Conservation (phyloP, 2,329 filamentous ascomycete species). For the Emergomyces pasteurianus region DNA sequence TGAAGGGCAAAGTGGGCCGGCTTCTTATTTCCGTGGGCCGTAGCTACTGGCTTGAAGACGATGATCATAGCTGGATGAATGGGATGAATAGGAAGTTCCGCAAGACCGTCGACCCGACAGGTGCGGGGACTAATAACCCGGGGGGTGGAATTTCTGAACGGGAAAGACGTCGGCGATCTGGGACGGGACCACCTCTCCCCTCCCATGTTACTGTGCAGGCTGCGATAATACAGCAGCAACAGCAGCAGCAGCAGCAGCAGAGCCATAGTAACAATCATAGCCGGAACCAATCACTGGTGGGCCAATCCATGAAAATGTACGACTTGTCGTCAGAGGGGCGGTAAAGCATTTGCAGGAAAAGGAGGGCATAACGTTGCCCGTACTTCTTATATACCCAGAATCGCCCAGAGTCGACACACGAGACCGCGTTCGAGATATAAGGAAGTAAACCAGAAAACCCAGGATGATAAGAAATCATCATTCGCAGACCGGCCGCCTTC, state of each 20-base stretch:
- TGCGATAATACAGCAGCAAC: conserved; percentile 13
- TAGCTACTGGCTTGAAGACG: conserved; percentile 68
- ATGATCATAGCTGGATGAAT: conserved; percentile 57
- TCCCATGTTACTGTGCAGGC: conserved; percentile 27
- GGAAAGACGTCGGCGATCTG: conserved; percentile 49
- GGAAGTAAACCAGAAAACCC: neutral
- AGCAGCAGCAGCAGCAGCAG: neutral
- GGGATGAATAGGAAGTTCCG: conserved; percentile 51
- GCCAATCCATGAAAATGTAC: conserved; percentile 23
- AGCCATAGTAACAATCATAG: neutral
- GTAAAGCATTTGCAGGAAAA: conserved; percentile 9
- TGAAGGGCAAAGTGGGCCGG: conserved; percentile 67
- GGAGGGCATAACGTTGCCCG: neutral
- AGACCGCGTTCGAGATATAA: neutral
- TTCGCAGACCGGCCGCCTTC: neutral
- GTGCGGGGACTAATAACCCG: conserved; percentile 25
- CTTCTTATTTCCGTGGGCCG: conserved; percentile 62
- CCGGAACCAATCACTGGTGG: neutral
- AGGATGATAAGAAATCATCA: neutral
- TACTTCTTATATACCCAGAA: neutral
- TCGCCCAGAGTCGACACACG: neutral
- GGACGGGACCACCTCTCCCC: conserved; percentile 43
- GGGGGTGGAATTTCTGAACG: conserved; percentile 40
- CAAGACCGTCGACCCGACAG: conserved; percentile 22
- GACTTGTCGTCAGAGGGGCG: conserved; percentile 23